Base-by-base conservation (phyloP, 352 stramenopile species). In the Phytophthora syringae region DNA sequence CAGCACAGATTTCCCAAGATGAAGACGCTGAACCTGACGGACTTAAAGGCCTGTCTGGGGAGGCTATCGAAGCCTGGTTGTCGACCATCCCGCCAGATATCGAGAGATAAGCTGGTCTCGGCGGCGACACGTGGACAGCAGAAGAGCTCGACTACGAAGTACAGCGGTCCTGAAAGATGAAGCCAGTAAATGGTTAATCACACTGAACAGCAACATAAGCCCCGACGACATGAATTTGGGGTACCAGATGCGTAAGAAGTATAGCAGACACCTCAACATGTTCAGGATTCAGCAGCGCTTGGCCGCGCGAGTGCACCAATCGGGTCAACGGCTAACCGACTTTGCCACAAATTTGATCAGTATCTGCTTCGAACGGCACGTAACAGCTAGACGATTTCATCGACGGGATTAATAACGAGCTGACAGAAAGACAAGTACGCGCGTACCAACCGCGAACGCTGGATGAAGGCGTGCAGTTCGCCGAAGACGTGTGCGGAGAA, bases 171-270 rank as follows among this genome's bases (percentile, higher is more conserved):
- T 54, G 20, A 56, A 56, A 21, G 49, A 47, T 15, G 49, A 5
- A 12, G 27, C 48, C 1, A 44, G 28, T 3, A 43, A 20, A 4
- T 55, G 48, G 47, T 44, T 55, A 39, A 56, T 45, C n/a, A 42
- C 20, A 18, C 9, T 52, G 44, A 22, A 9, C 5, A 32, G 45
- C 2, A 56, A 7, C 5, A 44, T 44, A 18, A n/a, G 11, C 0
- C 11, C 18, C 3, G 18, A 45, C 3, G 49, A 56, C 7, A 34
- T 21, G 6, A 56, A 40, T 2, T 28, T 56, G 3, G 3, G 2
- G 34, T 45, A 56, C 49, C 18, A 16, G 49, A 30, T 56, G 49
- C n/a, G 49, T 16, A 47, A 56, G 34, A 56, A 56, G 32, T 56
- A 36, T 7, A 30, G 49, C 11, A 18, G 49, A 2, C 2, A 20